phyloP scores from a whole-genome alignment of 73 alveolate genomes.

The Paramecium octaurelia region DNA sequence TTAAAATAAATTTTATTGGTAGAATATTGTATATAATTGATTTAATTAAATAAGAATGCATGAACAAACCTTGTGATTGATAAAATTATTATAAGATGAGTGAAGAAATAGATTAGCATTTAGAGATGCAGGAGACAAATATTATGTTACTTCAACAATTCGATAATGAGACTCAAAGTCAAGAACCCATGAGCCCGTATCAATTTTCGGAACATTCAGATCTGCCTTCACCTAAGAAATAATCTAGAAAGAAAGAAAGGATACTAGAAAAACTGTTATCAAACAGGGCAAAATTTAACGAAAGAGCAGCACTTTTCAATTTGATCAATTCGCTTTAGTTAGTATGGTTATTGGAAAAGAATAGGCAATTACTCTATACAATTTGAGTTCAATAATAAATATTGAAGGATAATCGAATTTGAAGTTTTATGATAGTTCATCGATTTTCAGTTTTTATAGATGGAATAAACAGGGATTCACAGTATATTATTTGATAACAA shows the following conservation, averaged over 20 bases:
- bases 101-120: background rate
- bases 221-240: background rate
- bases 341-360: background rate
- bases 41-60: background rate
- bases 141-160: background rate
- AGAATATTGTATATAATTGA: background rate
- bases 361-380: conserved; percentile 19
- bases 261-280: background rate
- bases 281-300: background rate
- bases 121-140: background rate
- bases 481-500: background rate
- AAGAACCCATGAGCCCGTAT: background rate
- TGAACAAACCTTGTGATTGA: background rate
- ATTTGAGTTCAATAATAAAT: background rate
- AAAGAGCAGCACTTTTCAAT: background rate
- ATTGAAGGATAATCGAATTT: background rate
- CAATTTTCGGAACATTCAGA: background rate
- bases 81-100: background rate
- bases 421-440: background rate
- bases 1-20: background rate
- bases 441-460: background rate
- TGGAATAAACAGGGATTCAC: conserved; percentile 1
- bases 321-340: background rate
- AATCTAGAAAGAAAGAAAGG: background rate
- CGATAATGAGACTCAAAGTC: background rate